Evolutionary conservation across 257 asterid genomes (phyloP), one percentile per base, ranked within the genome.

Genomic region (Perilla frutescens): DNA sequence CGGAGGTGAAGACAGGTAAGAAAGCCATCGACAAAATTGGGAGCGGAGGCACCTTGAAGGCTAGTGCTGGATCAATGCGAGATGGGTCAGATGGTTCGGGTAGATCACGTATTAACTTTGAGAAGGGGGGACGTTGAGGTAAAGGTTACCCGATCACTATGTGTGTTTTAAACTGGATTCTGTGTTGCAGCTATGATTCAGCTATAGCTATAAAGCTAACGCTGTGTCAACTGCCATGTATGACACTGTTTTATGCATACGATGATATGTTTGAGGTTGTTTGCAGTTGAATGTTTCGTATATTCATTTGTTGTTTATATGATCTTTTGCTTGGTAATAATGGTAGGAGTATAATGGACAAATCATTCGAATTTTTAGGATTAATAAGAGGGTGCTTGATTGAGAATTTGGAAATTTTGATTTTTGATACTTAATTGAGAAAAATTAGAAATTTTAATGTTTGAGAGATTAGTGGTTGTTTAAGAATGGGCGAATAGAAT

Each of bases 1-100:
- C 92, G 0, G 93, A 90, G 86, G 99, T 94, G 15, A 91, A 94
- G 79, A 88, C 89, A 8, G 97, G 97, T 4, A 91, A 88, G 85
- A 94, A 86, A 60, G 96, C 98, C 32, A 82, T 91, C 81, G 96
- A 89, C 54, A 91, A 84, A 64, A 81, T 87, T 51, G 99, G 98
- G 47, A 81, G 86, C 43, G 85, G 84, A 6, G 90, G 90, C 11
- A 81, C 90, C 4, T 1, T 85, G 87, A 85, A 79, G 59, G 90
- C 90, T 32, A 65, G 75, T 74, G 90, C 86, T 53, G 90, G 90
- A 14, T 83, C 90, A 49, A 85, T 83, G 90, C 71, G 87, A 36
- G 90, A 83, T 63, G 81, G 86, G 7, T 80, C 67, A 3, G 87
- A 81, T 36, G 84, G 86, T 10, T 83, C 87, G 0, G 74, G 86